Evolutionary conservation across 208 protist species (phyloP).

Genomic region (Crithidia acanthocephali): DNA sequence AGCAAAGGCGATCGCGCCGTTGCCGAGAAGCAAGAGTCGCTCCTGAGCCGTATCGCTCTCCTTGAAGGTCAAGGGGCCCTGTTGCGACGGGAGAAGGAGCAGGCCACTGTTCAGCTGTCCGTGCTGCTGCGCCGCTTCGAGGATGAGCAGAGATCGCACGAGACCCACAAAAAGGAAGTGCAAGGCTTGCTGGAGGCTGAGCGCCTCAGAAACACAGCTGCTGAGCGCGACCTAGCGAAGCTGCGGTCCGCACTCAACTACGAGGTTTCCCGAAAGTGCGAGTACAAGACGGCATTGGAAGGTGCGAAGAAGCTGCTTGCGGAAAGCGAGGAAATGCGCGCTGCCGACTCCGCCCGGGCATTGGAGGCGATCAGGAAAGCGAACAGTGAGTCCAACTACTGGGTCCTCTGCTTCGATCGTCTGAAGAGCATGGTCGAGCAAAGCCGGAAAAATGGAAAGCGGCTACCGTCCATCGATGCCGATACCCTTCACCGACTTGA

Average conservation of each 20-base stretch:
- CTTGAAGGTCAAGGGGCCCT: conserved; percentile 20
- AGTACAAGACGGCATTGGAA: conserved; percentile 82
- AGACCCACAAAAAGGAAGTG: conserved; percentile 15
- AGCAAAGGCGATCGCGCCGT: conserved; percentile 28
- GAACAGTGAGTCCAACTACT: conserved; percentile 78
- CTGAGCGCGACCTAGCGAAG: conserved; percentile 41
- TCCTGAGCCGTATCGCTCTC: conserved; percentile 20
- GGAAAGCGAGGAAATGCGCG: conserved; percentile 64
- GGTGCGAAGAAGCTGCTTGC: conserved; percentile 59
- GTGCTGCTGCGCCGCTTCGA: conserved; percentile 38
- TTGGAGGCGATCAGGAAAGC: conserved; percentile 66
- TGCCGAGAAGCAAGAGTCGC: conserved; percentile 30
- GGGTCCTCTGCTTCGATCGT: conserved; percentile 77
- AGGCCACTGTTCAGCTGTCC: conserved; percentile 7
- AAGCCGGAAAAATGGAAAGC: conserved; percentile 27
- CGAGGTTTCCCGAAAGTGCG: conserved; percentile 69
- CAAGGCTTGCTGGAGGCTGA: conserved; percentile 26
- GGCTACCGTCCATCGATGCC: conserved; percentile 51
- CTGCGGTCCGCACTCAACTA: conserved; percentile 64
- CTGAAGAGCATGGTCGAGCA: conserved; percentile 70
- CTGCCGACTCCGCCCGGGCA: conserved; percentile 58
- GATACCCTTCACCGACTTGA: conserved; percentile 56
- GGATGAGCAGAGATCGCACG: conserved; percentile 26
- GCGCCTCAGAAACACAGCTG: conserved; percentile 11
- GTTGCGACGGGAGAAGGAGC: conserved; percentile 19